Evolutionary conservation across 108 stramenopile genomes (phyloP).

Genomic region (Nannochloropsis granulata): DNA sequence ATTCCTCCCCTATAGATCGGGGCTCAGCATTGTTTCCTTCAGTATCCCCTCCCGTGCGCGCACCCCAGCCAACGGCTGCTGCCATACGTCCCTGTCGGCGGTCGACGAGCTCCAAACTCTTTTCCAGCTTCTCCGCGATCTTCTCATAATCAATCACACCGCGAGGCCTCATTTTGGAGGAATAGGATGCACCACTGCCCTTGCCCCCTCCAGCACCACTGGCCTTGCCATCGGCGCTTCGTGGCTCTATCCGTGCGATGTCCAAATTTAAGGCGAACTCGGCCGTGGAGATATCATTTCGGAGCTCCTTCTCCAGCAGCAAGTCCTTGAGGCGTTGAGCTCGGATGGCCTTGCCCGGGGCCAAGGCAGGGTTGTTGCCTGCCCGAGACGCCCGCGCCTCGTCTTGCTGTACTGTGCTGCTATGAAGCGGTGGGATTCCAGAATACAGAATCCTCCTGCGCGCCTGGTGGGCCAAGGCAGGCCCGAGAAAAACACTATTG

Average conservation of each 20-base stretch:
- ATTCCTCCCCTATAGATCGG: background rate
- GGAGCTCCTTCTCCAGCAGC: conserved; percentile 13
- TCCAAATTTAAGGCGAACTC: conserved; percentile 32
- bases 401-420: background rate
- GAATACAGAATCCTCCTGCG: too few species aligned
- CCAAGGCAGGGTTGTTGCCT: background rate
- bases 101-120: conserved; percentile 10
- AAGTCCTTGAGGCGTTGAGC: background rate
- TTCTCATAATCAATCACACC: conserved; percentile 30
- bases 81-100: background rate
- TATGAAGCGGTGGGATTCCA: background rate
- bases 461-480: too few species aligned
- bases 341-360: background rate
- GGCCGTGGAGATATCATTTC: conserved; percentile 32
- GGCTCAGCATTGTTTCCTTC: background rate
- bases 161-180: background rate
- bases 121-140: conserved; percentile 34
- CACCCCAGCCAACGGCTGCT: background rate
- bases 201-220: background rate
- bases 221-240: background rate
- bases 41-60: background rate
- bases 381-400: background rate
- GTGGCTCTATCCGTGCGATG: background rate
- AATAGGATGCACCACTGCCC: background rate
- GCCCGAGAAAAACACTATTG: too few species aligned